These are phyloP conservation scores for Astrephomene gubernaculifera DNA, from an alignment of 139 green algal species.

Conservation along the genomic window DNA sequence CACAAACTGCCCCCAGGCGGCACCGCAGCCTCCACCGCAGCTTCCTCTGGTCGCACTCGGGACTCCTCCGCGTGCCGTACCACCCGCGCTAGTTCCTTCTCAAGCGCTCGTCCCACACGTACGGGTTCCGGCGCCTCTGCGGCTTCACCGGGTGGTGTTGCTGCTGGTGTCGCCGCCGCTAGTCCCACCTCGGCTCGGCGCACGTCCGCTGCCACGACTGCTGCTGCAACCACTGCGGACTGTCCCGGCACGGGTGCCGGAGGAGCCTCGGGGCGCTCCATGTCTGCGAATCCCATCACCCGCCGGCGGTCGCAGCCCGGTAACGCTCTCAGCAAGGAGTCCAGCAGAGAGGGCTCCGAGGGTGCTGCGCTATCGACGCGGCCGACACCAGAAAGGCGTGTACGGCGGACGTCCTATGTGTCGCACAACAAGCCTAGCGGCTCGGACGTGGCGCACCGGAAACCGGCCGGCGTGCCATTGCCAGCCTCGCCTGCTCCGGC, in stretches of 20 bases:
- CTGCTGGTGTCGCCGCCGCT: not conserved
- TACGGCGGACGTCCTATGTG: constrained; percentile 18
- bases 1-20: no score
- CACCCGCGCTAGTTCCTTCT: no score
- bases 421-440: not conserved
- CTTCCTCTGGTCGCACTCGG: no score
- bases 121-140: no score
- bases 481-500: no score
- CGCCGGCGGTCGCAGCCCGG: not conserved
- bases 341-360: no score
- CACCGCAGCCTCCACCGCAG: no score
- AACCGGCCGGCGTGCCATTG: no score
- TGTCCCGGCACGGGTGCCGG: not conserved
- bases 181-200: not conserved
- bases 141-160: not conserved
- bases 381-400: not conserved
- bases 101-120: no score
- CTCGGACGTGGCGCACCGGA: no score
- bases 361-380: not conserved
- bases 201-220: not conserved
- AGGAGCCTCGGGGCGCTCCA: not conserved
- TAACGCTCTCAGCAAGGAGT: not conserved
- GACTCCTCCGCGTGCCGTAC: no score
- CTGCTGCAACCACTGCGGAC: not conserved
- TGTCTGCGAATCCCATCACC: not conserved